A percentile compares a stretch with the other conserved stretches of the same genome.
These are phyloP conservation scores for Mucor mucedo DNA, from an alignment of 371 early-diverging fungal genomes.

Conservation along the genomic window DNA sequence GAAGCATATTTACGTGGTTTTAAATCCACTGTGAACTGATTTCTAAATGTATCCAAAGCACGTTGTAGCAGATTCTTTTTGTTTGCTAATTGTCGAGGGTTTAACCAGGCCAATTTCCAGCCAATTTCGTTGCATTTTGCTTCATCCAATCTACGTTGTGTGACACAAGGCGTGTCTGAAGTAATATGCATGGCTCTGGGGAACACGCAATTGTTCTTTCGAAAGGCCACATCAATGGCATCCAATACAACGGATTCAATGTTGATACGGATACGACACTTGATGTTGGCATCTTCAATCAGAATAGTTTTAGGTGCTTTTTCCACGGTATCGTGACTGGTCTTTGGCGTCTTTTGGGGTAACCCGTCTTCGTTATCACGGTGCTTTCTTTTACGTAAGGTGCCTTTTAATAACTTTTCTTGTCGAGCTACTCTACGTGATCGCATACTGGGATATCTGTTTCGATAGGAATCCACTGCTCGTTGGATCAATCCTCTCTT, in stretches of 20 bases:
- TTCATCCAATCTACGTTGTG: conserved; percentile 47
- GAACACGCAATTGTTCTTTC: conserved; percentile 52
- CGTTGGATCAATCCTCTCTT: conserved; percentile 91
- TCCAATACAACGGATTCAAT: conserved; percentile 50
- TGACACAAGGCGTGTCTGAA: conserved; percentile 26
- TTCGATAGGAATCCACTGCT: conserved; percentile 92
- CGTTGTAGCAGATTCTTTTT: conserved; percentile 51
- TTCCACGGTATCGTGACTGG: conserved; percentile 5
- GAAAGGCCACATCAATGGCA: conserved; percentile 42
- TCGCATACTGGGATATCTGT: conserved; percentile 78
- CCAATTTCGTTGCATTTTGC: conserved; percentile 55
- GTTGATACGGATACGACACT: conserved; percentile 49
- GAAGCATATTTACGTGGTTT: conserved; percentile 46
- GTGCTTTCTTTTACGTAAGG: conserved; percentile 44
- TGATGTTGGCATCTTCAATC: conserved; percentile 31
- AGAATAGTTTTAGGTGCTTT: conserved; percentile 30
- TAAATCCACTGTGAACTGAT: conserved; percentile 43
- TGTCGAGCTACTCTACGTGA: conserved; percentile 80
- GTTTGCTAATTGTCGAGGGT: conserved; percentile 53
- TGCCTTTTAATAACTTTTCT: conserved; percentile 67
- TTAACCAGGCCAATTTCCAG: conserved; percentile 59
- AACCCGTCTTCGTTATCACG: conserved; percentile 15
- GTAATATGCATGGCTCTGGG: conserved; percentile 48
- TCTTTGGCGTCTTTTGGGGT: conserved; percentile 9
- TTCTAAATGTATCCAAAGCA: conserved; percentile 50